phyloP scores from a whole-genome alignment of 2,329 filamentous ascomycete genomes.

The Pseudonectria foliicola region DNA sequence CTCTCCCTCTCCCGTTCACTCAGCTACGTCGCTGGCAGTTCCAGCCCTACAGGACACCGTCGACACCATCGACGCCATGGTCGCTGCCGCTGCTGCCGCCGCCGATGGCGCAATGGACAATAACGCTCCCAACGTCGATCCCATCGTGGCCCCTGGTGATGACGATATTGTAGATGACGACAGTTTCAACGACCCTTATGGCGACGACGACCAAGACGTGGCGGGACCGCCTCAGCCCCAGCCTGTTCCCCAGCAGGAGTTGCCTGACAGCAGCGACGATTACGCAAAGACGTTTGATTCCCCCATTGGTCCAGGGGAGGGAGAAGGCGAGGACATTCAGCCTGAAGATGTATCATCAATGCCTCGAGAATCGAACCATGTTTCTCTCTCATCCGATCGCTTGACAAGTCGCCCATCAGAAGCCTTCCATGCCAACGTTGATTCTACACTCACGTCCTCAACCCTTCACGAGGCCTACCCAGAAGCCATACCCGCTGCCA shows the following conservation, averaged over 20 bases:
- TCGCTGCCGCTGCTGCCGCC: conserved; percentile 25
- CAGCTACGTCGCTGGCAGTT: conserved; percentile 39
- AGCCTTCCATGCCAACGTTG: conserved; percentile 25
- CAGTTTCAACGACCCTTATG: conserved; percentile 43
- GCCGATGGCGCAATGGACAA: conserved; percentile 22
- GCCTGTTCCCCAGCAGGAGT: conserved; percentile 21
- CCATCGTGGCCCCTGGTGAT: conserved; percentile 27
- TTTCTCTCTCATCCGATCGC: conserved; percentile 33
- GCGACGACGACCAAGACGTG: conserved; percentile 29
- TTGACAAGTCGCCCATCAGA: conserved; percentile 27
- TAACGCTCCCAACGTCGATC: conserved; percentile 25
- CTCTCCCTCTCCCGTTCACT: conserved; percentile 42
- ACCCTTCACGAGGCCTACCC: conserved; percentile 22
- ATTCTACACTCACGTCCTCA: conserved; percentile 23
- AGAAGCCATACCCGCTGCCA: conserved; percentile 14
- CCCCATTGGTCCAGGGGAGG: conserved; percentile 31
- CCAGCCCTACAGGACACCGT: conserved; percentile 46
- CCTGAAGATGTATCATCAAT: conserved; percentile 39
- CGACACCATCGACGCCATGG: conserved; percentile 43
- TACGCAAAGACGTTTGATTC: conserved; percentile 47
- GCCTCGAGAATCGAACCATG: conserved; percentile 35
- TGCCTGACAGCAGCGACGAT: conserved; percentile 36
- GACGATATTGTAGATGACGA: conserved; percentile 37
- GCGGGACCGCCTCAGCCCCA: conserved; percentile 20
- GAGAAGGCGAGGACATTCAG: conserved; percentile 28